Evolutionary conservation across 73 alveolate species (phyloP).

Genomic region (Breviolum minutum): DNA sequence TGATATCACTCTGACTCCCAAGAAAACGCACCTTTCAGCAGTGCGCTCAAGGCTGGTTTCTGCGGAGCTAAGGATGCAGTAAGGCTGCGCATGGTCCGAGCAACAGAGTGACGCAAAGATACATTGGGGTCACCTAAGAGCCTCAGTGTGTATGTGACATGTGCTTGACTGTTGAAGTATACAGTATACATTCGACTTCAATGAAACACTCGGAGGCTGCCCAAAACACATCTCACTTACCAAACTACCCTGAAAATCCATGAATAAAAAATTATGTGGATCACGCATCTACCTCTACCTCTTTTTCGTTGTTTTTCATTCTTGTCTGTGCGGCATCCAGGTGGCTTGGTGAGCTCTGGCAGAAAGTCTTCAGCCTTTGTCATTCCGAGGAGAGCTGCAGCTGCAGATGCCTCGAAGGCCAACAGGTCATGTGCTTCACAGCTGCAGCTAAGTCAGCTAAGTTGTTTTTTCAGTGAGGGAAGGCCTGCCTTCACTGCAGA

Average conservation of each 20-base stretch:
- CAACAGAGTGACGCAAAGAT: background rate
- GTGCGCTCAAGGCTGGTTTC: slow-evolving; percentile 12
- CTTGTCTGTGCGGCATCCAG: background rate
- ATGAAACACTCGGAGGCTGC: no score
- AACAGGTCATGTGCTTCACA: background rate
- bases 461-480: background rate
- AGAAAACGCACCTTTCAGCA: slow-evolving; percentile 16
- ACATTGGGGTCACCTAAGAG: background rate
- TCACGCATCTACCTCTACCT: background rate
- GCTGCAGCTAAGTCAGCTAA: background rate
- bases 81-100: background rate
- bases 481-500: background rate
- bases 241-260: no score
- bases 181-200: no score
- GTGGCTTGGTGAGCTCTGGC: background rate
- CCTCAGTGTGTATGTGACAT: background rate
- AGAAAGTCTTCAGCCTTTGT: slow-evolving; percentile 25
- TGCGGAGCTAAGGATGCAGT: background rate
- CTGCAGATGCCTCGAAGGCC: slow-evolving; percentile 1
- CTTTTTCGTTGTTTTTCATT: background rate
- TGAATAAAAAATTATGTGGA: background rate
- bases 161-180: no score
- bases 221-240: no score
- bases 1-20: background rate
- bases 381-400: slow-evolving; percentile 18